Conservation (phyloP, 805 yeast genomes). For the Limtongia smithiae region DNA sequence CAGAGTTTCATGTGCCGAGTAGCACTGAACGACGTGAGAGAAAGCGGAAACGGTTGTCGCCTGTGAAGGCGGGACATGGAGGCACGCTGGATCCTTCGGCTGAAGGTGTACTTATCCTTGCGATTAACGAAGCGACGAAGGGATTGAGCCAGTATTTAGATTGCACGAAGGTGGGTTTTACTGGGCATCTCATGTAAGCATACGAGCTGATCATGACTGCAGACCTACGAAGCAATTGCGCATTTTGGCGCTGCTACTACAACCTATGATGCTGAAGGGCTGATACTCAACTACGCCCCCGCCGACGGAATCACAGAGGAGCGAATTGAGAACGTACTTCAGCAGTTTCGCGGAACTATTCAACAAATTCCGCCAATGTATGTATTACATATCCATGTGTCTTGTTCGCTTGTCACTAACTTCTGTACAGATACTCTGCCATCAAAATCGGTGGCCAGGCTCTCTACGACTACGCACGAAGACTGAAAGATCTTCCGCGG, state of each 20-base stretch:
- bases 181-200: background rate
- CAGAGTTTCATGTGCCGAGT: conserved; percentile 54
- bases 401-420: background rate
- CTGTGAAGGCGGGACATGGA: conserved; percentile 94
- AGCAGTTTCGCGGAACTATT: conserved; percentile 73
- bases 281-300: conserved; percentile 57
- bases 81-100: conserved; percentile 97
- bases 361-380: conserved; percentile 91
- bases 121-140: conserved; percentile 92
- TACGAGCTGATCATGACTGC: background rate
- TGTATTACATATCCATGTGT: background rate
- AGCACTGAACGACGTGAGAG: conserved; percentile 49
- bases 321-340: conserved; percentile 47
- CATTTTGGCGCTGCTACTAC: conserved; percentile 87
- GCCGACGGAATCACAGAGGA: conserved; percentile 56
- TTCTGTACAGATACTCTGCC: conserved; percentile 55
- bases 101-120: conserved; percentile 85
- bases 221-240: conserved; percentile 70
- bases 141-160: conserved; percentile 65
- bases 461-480: conserved; percentile 88
- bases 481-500: conserved; percentile 77
- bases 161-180: conserved; percentile 55
- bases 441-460: conserved; percentile 92
- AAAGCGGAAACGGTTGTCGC: conserved; percentile 34
- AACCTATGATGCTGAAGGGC: conserved; percentile 91